These are phyloP conservation scores for Phaseolus coccineus DNA, from an alignment of 331 rosid genomes.

Conservation along the genomic window DNA sequence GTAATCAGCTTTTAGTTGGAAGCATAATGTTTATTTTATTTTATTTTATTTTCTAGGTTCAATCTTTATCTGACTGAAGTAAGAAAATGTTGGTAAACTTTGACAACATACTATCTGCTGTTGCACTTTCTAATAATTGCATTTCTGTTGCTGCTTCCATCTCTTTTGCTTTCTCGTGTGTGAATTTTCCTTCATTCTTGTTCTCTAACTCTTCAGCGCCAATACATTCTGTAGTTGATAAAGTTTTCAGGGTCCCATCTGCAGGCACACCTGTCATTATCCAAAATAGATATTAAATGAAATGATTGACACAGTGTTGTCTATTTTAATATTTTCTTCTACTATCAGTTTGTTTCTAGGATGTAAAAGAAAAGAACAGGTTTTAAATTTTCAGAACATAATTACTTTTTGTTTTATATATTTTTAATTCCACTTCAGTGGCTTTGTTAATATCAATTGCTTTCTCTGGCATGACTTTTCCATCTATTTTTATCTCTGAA, in stretches of 20 bases:
- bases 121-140: slow-evolving; percentile 24
- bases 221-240: background rate
- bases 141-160: slow-evolving; percentile 24
- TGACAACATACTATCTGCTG: slow-evolving; percentile 28
- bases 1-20: background rate
- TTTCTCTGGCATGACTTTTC: slow-evolving; percentile 10
- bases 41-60: background rate
- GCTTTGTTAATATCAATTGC: background rate
- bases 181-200: slow-evolving; percentile 13
- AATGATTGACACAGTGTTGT: background rate
- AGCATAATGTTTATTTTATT: background rate
- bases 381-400: background rate
- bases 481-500: background rate
- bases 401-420: slow-evolving; percentile 18
- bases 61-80: background rate
- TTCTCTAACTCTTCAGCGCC: background rate
- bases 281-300: background rate
- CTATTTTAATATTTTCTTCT: background rate
- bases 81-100: background rate
- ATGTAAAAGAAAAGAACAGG: background rate
- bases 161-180: slow-evolving; percentile 23
- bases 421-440: background rate
- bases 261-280: background rate
- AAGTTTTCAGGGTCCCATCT: background rate
- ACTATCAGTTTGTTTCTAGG: background rate